Evolutionary conservation across 306 rosid species (phyloP), one percentile per base, ranked within the genome.

Genomic region (Glycine soja): DNA sequence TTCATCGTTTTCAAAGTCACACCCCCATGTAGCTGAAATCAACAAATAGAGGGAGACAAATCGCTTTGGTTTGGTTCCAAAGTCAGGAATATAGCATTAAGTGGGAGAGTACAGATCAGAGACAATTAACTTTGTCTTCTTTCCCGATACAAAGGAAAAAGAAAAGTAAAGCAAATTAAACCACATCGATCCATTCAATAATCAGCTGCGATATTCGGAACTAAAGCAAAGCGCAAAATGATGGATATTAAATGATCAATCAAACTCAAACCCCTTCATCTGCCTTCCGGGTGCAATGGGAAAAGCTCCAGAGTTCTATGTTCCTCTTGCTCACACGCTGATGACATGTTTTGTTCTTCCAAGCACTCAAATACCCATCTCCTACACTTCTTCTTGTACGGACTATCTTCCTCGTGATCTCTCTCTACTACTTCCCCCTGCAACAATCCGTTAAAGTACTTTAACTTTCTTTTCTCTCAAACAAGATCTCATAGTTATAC

Each of bases 251-350:
- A 66, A 74, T 64, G 56, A 19, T 62, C 57, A 11, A 77, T 45
- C 18, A 65, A 68, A 53, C 38, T 79, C 47, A 80, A 76, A 82
- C 83, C 75, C 89, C 77, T 81, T 91, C 89, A 80, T 88, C 88
- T 88, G 63, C 97, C 89, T 90, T 94, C 98, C 19, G 98, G 98
- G 85, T 90, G 97, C 79, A 94, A 81, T 42, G 98, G 98, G 83
- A 94, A 94, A 61, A 94, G 94, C 90, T 94, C 93, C 83, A 94
- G 85, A 75, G 97, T 94, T 86, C 86, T 89, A 63, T 88, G 87
- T 63, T 87, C 92, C 13, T 85, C 89, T 10, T 83, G 87, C 52
- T 83, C 83, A 64, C 83, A 63, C 9, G 13, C 0, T 2, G 53
- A 30, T 13, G 56, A 43, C 71, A 57, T 54, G 8, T 50, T 78